Base-by-base conservation (phyloP, 2,329 filamentous ascomycete genomes). In the Akanthomyces lecanii region DNA sequence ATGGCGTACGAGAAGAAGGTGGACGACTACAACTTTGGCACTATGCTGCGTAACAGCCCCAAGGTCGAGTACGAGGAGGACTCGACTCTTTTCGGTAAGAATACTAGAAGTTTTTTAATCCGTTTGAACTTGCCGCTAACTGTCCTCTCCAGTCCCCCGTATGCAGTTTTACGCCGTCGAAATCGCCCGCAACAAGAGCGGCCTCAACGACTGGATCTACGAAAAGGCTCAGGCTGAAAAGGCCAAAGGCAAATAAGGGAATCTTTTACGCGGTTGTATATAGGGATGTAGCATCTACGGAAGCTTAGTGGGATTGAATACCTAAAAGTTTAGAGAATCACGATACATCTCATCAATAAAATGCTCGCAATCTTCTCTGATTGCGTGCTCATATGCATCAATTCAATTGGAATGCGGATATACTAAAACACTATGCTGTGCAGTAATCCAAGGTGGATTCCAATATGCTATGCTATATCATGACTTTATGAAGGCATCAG, bases 11-110 rank as follows among this genome's bases (percentile, higher is more conserved):
- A 98, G 79, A 93, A 96, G 77, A 94, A 85, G 78, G 82, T 99
- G n/a, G 89, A 95, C 67, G 96, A 99, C 78, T 99, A 88, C 82
- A 99, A 97, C 81, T 99, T 97, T 76, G 95, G 95, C 62, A 97
- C 95, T 40, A 93, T 99, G 84, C 76, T 99, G 70, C 87, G 95
- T 63, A 83, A 85, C 63, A 90, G 85, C 71, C 84, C 92, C 44
- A 91, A 90, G 70, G 86, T 77, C 60, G 94, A 97, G 76, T 98
- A 99, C 74, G 91, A 89, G 60, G 82, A 96, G 78, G 82, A 96
- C 63, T 91, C 89, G 61, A 97, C 92, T 3, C 97, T 99, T 60
- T 98, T 99, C 71, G 92, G 90, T 93, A 74, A 70, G 83, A 23
- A 33, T 48, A 42, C 61, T 50, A 61, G 67, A 63, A 69, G 64